phyloP scores from a whole-genome alignment of 768 basidiomycete genomes.

The Cubamyces lactineus region DNA sequence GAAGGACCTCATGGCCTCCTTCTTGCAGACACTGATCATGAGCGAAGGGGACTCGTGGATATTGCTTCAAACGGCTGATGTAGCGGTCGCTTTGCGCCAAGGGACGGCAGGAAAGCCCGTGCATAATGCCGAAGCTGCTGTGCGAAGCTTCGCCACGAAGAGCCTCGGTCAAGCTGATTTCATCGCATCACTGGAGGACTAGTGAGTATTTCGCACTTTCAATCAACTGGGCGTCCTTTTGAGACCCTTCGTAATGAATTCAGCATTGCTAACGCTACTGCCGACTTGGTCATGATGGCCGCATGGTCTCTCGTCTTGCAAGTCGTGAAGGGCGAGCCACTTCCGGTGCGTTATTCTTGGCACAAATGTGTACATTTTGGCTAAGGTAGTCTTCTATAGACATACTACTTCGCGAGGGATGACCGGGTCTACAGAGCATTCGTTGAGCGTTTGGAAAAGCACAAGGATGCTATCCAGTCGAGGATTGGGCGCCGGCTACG shows the following conservation, averaged over 20 bases:
- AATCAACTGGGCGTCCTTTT: neutral
- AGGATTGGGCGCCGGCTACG: constrained; percentile 59
- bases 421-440: constrained; percentile 82
- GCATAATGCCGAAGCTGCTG: constrained; percentile 68
- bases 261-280: constrained; percentile 88
- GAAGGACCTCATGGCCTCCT: constrained; percentile 86
- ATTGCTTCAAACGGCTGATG: constrained; percentile 63
- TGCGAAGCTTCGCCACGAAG: constrained; percentile 84
- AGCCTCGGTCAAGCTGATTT: constrained; percentile 78
- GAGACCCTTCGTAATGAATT: neutral
- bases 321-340: constrained; percentile 58
- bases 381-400: constrained; percentile 43
- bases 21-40: constrained; percentile 95
- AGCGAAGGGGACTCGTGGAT: constrained; percentile 95
- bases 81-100: constrained; percentile 69
- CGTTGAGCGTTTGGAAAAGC: constrained; percentile 41
- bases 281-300: constrained; percentile 80
- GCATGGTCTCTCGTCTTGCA: constrained; percentile 74
- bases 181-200: constrained; percentile 87
- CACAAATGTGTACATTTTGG: neutral
- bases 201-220: constrained; percentile 53
- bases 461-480: constrained; percentile 48
- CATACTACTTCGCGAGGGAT: constrained; percentile 94
- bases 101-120: constrained; percentile 78
- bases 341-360: constrained; percentile 62